Conservation (phyloP, 208 protist species). For the Trypanosoma scelopori region DNA sequence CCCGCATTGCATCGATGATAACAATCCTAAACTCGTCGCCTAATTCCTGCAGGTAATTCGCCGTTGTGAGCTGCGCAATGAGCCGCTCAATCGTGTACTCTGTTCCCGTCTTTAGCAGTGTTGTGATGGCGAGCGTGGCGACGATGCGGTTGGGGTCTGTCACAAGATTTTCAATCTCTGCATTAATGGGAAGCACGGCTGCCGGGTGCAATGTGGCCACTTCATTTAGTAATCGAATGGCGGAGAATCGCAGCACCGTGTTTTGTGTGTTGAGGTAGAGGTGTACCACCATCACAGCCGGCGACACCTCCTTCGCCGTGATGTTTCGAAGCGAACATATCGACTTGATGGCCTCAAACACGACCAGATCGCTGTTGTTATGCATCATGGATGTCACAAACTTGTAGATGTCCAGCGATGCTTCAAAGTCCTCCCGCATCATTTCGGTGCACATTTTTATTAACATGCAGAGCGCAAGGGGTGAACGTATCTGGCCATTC, state of each 20-base stretch:
- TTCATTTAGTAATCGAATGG: conserved; percentile 94
- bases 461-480: conserved; percentile 94
- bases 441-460: conserved; percentile 93
- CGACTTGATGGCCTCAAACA: conserved; percentile 96
- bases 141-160: conserved; percentile 95
- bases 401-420: conserved; percentile 78
- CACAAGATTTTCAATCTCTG: conserved; percentile 96
- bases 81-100: conserved; percentile 96
- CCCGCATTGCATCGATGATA: conserved; percentile 96
- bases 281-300: conserved; percentile 92
- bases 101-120: conserved; percentile 96
- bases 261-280: conserved; percentile 92
- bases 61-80: conserved; percentile 94
- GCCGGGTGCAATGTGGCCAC: conserved; percentile 74
- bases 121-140: conserved; percentile 98
- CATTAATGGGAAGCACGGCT: conserved; percentile 92
- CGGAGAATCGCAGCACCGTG: conserved; percentile 93
- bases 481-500: conserved; percentile 86
- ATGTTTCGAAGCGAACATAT: conserved; percentile 93
- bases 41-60: conserved; percentile 94
- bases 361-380: conserved; percentile 94
- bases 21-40: conserved; percentile 97
- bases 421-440: conserved; percentile 90
- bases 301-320: conserved; percentile 86
- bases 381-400: conserved; percentile 93